Conservation (phyloP, 768 basidiomycete genomes). For the Russula compacta region DNA sequence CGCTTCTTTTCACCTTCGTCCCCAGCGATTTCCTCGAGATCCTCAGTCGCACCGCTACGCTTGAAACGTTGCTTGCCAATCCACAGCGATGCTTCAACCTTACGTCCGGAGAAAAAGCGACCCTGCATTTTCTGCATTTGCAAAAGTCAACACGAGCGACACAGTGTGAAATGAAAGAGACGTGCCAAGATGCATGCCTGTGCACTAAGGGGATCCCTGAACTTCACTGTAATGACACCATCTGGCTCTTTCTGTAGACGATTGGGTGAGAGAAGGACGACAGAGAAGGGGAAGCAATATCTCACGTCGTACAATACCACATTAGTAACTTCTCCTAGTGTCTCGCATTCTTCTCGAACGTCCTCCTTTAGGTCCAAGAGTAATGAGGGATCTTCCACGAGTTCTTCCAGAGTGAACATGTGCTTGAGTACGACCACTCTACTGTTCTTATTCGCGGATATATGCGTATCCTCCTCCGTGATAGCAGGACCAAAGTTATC, state of each 20-base stretch:
- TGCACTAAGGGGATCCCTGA: conserved; percentile 85
- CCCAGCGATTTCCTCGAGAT: conserved; percentile 44
- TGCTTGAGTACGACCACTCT: conserved; percentile 90
- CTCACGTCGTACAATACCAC: conserved; percentile 91
- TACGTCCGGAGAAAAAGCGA: conserved; percentile 79
- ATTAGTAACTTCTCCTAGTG: conserved; percentile 90
- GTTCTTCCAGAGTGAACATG: conserved; percentile 85
- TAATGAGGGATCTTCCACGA: conserved; percentile 77
- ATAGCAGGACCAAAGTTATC: conserved; percentile 78
- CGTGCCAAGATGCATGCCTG: conserved; percentile 84
- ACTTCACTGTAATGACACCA: conserved; percentile 94
- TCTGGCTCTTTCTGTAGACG: conserved; percentile 72
- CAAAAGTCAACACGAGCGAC: background rate
- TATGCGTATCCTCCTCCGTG: conserved; percentile 43
- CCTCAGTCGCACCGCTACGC: conserved; percentile 63
- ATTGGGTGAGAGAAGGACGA: background rate
- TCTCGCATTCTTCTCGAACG: conserved; percentile 86
- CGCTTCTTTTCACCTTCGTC: conserved; percentile 76
- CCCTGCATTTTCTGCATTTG: conserved; percentile 81
- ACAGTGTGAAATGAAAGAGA: conserved; percentile 12
- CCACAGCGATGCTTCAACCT: conserved; percentile 74
- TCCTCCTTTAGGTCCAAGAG: conserved; percentile 93
- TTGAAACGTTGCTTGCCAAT: conserved; percentile 75
- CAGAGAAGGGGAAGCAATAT: conserved; percentile 12
- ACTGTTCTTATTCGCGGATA: conserved; percentile 43